phyloP scores from a whole-genome alignment of 805 yeast genomes.

The Maudiozyma bulderi region DNA sequence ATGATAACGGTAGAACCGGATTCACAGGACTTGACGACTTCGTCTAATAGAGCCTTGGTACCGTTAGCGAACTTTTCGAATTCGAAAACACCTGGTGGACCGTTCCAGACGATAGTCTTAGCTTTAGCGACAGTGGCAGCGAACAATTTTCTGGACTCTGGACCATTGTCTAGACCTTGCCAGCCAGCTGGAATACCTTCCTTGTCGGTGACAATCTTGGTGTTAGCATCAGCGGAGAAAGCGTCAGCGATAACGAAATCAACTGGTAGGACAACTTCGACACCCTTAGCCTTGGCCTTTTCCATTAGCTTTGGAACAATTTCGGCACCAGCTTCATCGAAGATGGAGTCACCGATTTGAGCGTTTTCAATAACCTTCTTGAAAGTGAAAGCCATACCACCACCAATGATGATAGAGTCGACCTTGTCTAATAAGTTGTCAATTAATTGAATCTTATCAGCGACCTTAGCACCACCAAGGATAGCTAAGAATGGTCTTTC shows the following conservation, averaged over 20 bases:
- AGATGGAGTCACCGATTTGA: conserved; percentile 86
- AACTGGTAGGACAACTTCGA: conserved; percentile 86
- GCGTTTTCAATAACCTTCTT: conserved; percentile 82
- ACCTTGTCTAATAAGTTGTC: conserved; percentile 96
- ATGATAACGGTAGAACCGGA: conserved; percentile 90
- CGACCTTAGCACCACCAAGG: conserved; percentile 98
- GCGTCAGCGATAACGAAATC: conserved; percentile 94
- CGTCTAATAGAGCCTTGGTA: conserved; percentile 83
- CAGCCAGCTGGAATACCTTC: conserved; percentile 91
- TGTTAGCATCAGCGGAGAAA: conserved; percentile 84
- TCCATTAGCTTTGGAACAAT: conserved; percentile 84
- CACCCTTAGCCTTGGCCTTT: conserved; percentile 94
- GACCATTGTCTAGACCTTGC: conserved; percentile 96
- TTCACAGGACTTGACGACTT: conserved; percentile 76
- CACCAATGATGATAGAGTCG: conserved; percentile 88
- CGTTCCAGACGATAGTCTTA: conserved; percentile 98
- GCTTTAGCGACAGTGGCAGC: conserved; percentile 79
- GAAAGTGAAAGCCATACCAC: conserved; percentile 99
- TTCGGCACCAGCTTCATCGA: conserved; percentile 90
- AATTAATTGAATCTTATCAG: conserved; percentile 96
- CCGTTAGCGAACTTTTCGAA: conserved; percentile 87
- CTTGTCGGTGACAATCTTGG: conserved; percentile 74
- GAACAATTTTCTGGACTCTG: conserved; percentile 73
- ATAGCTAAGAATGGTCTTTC: conserved; percentile 97
- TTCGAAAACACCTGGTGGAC: conserved; percentile 99